These are phyloP conservation scores for Priceomyces castillae DNA, from an alignment of 805 yeast species.

Conservation along the genomic window DNA sequence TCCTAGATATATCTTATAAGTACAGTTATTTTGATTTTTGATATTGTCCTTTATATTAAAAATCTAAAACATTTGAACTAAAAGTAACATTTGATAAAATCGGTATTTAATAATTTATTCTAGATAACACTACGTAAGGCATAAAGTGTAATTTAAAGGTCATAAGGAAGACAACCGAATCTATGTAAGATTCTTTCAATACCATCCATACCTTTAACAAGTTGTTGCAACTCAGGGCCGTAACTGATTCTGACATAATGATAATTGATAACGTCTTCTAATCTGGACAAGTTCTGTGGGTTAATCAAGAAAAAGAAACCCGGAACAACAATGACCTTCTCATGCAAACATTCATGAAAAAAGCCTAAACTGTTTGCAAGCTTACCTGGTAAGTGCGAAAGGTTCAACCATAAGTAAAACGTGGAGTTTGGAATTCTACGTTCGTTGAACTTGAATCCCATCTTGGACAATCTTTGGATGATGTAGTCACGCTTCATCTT, in stretches of 20 bases:
- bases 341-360: conserved; percentile 61
- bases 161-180: conserved; percentile 42
- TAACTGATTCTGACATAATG: conserved; percentile 57
- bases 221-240: conserved; percentile 53
- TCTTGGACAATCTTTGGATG: conserved; percentile 42
- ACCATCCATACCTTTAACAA: conserved; percentile 59
- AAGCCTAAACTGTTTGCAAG: conserved; percentile 57
- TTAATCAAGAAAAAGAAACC: conserved; percentile 62
- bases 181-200: conserved; percentile 48
- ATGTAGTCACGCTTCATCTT: conserved; percentile 57
- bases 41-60: no score
- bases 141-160: conserved; percentile 1
- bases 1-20: no score
- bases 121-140: no score
- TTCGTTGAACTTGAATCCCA: conserved; percentile 52
- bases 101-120: no score
- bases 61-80: no score
- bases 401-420: conserved; percentile 58
- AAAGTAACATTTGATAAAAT: no score
- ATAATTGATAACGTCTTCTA: conserved; percentile 59
- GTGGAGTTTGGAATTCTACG: conserved; percentile 53
- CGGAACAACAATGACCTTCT: conserved; percentile 58
- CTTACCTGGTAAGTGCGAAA: conserved; percentile 54
- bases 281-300: conserved; percentile 46
- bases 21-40: no score